Conservation (phyloP, 345 rosid genomes). For the Chamaenerion angustifolium region DNA sequence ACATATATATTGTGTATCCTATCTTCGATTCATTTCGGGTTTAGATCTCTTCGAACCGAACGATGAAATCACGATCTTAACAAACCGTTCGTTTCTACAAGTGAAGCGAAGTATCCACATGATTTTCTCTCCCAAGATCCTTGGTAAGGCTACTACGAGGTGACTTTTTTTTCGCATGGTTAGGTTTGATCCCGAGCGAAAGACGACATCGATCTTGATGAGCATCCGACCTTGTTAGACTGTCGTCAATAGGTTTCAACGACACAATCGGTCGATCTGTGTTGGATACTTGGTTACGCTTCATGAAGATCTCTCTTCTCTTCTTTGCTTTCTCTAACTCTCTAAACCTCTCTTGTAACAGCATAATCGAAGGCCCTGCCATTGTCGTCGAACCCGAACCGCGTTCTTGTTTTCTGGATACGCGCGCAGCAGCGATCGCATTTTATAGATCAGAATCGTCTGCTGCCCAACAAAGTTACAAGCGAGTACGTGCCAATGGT, state of each 20-base stretch:
- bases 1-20: too few species aligned
- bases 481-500: not conserved
- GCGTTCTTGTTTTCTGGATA: constrained; percentile 8
- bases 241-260: too few species aligned
- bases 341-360: constrained; percentile 53
- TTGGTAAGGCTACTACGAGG: too few species aligned
- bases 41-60: too few species aligned
- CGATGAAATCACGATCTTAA: too few species aligned
- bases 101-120: constrained; percentile 68
- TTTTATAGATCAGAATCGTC: constrained; percentile 1
- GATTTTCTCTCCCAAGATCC: constrained; percentile 11
- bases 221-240: too few species aligned
- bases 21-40: too few species aligned
- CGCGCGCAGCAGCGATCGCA: too few species aligned
- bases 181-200: too few species aligned
- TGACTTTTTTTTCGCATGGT: too few species aligned
- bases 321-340: constrained; percentile 44
- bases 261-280: too few species aligned
- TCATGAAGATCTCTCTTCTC: constrained; percentile 34
- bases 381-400: constrained; percentile 18
- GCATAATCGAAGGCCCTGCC: constrained; percentile 48
- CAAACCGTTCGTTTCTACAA: constrained; percentile 20
- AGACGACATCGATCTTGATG: too few species aligned
- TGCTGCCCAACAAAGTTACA: constrained; percentile 2
- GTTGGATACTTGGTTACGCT: not conserved